Base-by-base conservation (phyloP, 1,139 yeast species). In the Yamadazyma atlantica region DNA sequence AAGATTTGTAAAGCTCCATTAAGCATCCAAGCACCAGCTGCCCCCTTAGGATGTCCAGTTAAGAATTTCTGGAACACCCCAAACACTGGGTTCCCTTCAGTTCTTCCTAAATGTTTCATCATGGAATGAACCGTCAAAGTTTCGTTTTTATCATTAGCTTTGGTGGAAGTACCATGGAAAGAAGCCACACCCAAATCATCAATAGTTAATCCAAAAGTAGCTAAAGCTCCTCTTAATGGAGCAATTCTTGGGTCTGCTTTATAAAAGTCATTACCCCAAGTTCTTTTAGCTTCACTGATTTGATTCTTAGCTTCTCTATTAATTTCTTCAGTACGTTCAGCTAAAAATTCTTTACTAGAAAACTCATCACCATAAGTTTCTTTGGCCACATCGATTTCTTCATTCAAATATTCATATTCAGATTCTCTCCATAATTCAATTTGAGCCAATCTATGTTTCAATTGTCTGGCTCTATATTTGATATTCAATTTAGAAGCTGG, bases 21-120 rank as follows among this genome's bases (percentile, higher is more conserved):
- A 78, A 92, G 75, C 98, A 94, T 92, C 98, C 98, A 92, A 46
- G 99, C 97, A 78, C 97, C 98, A 42, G 99, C 99, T 54, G 98
- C 98, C 80, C 98, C 99, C 85, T 92, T 92, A 58, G 98, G 98
- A 75, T 92, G 99, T 71, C 98, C 99, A 57, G 99, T 92, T 60
- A 92, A 80, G 81, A 80, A 92, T 71, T 92, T 92, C 71, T 92
- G 99, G 95, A 92, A 90, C 39, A 92, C 95, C 78, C 97, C 97
- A 55, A 85, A 77, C 39, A 94, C 89, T 51, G 98, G 96, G 73
- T 92, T 94, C 73, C 99, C 99, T 72, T 87, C 90, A 42, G 95
- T 72, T 73, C 99, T 85, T 53, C 97, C 98, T 62, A 92, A 77
- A 62, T 92, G 98, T 60, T 77, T 73, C 83, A 94, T 84, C 97